phyloP scores from a whole-genome alignment of 208 protist species.

The Acanthamoeba lenticulata region DNA sequence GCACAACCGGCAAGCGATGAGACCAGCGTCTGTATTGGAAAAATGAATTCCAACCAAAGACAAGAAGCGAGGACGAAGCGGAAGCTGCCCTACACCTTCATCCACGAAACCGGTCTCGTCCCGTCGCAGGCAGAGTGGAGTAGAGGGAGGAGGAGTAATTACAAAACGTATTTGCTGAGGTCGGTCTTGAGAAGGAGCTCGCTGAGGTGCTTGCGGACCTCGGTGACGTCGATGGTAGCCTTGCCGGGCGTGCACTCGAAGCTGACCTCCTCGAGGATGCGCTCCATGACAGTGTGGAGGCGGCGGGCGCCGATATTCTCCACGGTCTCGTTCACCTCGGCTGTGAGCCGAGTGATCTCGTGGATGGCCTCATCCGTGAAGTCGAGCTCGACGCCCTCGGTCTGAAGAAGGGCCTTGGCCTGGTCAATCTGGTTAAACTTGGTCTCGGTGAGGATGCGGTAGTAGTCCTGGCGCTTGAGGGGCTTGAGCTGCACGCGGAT shows the following conservation, averaged over 20 bases:
- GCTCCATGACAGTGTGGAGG: slow-evolving; percentile 95
- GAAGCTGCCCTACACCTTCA: no score
- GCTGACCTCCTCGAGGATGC: slow-evolving; percentile 94
- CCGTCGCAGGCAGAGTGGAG: no score
- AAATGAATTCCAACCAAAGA: no score
- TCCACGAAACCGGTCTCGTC: no score
- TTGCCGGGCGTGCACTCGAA: slow-evolving; percentile 77
- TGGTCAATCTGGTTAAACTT: slow-evolving; percentile 90
- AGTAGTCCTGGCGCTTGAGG: slow-evolving; percentile 94
- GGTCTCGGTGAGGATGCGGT: slow-evolving; percentile 96
- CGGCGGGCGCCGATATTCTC: slow-evolving; percentile 98
- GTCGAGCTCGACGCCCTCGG: slow-evolving; percentile 94
- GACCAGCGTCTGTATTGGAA: no score
- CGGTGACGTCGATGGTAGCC: slow-evolving; percentile 67
- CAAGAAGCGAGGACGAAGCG: no score
- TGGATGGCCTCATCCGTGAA: slow-evolving; percentile 93
- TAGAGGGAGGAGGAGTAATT: not conserved
- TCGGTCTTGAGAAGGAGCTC: slow-evolving; percentile 65
- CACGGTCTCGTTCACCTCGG: slow-evolving; percentile 92
- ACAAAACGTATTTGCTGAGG: slow-evolving; percentile 66
- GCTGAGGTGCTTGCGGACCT: slow-evolving; percentile 73
- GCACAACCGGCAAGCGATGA: no score
- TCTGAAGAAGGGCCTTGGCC: slow-evolving; percentile 95
- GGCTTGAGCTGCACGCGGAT: slow-evolving; percentile 98
- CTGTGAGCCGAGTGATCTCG: slow-evolving; percentile 93